Conservation (phyloP, 257 asterid species). For the Orobanche coerulescens region DNA sequence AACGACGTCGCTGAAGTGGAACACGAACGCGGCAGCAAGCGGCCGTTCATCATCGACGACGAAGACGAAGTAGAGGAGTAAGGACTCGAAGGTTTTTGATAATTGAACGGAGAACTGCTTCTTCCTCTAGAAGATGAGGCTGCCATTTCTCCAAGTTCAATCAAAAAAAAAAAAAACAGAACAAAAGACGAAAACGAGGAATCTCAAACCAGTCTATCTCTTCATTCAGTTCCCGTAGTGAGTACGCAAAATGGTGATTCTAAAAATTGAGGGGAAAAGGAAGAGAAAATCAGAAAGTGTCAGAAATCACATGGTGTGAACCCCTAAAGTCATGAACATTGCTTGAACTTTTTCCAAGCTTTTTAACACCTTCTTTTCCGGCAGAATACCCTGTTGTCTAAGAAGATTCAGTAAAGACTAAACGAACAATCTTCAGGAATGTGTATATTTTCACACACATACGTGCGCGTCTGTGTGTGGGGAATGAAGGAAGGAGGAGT, state of each 20-base stretch:
- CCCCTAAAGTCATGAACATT: constrained; percentile 37
- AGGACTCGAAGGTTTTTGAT: constrained; percentile 64
- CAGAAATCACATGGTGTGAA: constrained; percentile 83
- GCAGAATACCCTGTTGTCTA: constrained; percentile 28
- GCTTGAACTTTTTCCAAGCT: constrained; percentile 25
- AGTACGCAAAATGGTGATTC: not conserved
- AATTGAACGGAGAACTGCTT: constrained; percentile 65
- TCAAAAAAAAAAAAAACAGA: not conserved
- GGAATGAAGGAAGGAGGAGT: constrained; percentile 21
- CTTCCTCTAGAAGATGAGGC: constrained; percentile 91
- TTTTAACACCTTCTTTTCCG: constrained; percentile 38
- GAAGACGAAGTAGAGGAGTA: constrained; percentile 84
- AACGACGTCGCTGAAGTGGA: constrained; percentile 62
- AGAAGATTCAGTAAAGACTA: constrained; percentile 28
- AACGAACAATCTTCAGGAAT: not conserved
- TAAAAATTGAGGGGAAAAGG: not conserved
- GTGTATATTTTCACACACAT: constrained; percentile 20
- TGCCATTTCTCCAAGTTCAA: constrained; percentile 41
- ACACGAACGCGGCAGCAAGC: constrained; percentile 52
- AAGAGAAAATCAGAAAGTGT: constrained; percentile 37
- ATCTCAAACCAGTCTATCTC: constrained; percentile 7
- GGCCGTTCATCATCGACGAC: constrained; percentile 68
- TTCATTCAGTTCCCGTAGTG: constrained; percentile 17
- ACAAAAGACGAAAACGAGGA: not conserved
- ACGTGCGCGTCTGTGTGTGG: constrained; percentile 23